phyloP scores from a whole-genome alignment of 306 rosid genomes.

The Bauhinia variegata region DNA sequence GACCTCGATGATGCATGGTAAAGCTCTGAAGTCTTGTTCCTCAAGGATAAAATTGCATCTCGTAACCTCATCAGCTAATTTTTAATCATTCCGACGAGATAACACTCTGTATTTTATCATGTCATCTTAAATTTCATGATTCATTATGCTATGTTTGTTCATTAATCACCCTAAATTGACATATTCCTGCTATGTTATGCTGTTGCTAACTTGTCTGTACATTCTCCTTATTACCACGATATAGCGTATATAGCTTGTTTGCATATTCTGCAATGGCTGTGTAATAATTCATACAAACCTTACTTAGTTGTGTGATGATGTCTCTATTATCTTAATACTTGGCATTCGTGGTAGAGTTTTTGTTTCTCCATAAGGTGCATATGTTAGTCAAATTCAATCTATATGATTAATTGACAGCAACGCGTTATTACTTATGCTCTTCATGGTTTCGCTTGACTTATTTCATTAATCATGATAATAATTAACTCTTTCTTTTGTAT shows the following conservation, averaged over 20 bases:
- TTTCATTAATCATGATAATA: slow-evolving; percentile 17
- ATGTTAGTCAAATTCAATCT: slow-evolving; percentile 8
- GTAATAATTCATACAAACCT: background rate
- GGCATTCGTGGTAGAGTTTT: slow-evolving; percentile 8
- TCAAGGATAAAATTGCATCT: background rate
- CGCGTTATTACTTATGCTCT: slow-evolving; percentile 14
- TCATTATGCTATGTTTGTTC: slow-evolving; percentile 2
- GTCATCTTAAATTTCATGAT: background rate
- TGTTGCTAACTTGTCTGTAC: slow-evolving; percentile 12
- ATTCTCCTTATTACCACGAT: slow-evolving; percentile 6
- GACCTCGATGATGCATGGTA: slow-evolving; percentile 14
- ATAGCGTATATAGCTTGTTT: slow-evolving; percentile 12
- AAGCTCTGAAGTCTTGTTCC: background rate
- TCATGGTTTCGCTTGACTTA: slow-evolving; percentile 4
- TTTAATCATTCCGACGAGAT: background rate
- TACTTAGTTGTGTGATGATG: slow-evolving; percentile 1
- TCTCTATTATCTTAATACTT: slow-evolving; percentile 22
- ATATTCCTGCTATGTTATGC: background rate
- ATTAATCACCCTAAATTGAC: background rate
- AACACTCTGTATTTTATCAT: background rate
- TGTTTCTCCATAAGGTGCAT: background rate
- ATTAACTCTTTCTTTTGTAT: slow-evolving; percentile 30
- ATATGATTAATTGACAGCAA: slow-evolving; percentile 6
- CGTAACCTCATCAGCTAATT: background rate
- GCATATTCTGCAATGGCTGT: slow-evolving; percentile 16